Conservation (phyloP, 805 yeast genomes). For the Ogataea methylovora region DNA sequence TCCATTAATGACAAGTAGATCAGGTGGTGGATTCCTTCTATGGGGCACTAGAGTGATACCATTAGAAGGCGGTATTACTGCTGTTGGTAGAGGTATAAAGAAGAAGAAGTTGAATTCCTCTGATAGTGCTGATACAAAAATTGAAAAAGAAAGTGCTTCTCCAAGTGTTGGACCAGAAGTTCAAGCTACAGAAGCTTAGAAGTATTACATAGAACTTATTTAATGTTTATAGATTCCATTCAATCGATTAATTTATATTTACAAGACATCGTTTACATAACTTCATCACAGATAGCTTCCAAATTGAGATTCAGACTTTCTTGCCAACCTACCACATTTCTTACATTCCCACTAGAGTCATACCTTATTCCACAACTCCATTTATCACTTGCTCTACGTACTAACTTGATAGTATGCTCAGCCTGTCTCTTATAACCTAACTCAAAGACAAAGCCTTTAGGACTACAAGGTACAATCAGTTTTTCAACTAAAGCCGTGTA, state of each 20-base stretch:
- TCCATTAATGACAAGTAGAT: slow-evolving; percentile 89
- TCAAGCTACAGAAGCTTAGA: neutral
- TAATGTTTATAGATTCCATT: neutral
- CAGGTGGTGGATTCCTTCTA: slow-evolving; percentile 85
- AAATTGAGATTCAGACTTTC: neutral
- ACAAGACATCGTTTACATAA: neutral
- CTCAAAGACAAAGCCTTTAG: slow-evolving; percentile 67
- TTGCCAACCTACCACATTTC: slow-evolving; percentile 65
- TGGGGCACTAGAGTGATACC: slow-evolving; percentile 79
- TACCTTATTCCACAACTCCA: slow-evolving; percentile 39
- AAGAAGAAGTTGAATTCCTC: slow-evolving; percentile 26
- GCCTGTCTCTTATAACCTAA: slow-evolving; percentile 61
- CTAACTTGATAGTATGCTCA: slow-evolving; percentile 23
- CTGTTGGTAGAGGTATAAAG: slow-evolving; percentile 59
- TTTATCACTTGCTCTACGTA: slow-evolving; percentile 4
- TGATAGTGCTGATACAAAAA: slow-evolving; percentile 7
- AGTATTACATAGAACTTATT: neutral
- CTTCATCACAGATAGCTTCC: slow-evolving; percentile 9
- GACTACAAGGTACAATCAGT: slow-evolving; percentile 32
- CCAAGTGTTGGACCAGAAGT: neutral
- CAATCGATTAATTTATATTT: neutral
- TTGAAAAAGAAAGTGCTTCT: slow-evolving; percentile 2
- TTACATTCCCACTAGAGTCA: slow-evolving; percentile 44
- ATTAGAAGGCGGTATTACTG: slow-evolving; percentile 47
- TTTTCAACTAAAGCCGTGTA: slow-evolving; percentile 46